Base-by-base conservation (phyloP, 352 stramenopile genomes). In the Phytophthora crassamura region DNA sequence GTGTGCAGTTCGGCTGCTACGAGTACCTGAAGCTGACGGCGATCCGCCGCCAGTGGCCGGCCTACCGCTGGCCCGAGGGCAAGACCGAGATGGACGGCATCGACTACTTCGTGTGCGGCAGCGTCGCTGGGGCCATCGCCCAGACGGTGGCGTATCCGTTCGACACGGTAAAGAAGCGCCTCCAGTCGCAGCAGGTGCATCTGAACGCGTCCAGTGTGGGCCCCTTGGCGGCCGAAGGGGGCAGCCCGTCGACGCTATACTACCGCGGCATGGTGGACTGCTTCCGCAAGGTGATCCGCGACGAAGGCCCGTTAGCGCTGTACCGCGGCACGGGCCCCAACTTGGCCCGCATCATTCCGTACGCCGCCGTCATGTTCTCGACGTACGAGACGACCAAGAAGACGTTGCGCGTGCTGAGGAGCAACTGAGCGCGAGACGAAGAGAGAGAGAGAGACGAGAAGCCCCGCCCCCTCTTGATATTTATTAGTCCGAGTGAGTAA, bases 91-190 rank as follows among this genome's bases (percentile, higher is more conserved):
- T 92, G 41, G 76, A 91, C 46, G 82, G 74, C 3, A 18, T 91
- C 15, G 85, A 94, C 76, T 91, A 86, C 72, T 88, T 95, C 34
- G 79, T 89, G 18, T 90, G 86, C 50, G 87, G 87, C 25, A 91
- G 81, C 43, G 62, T 93, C 16, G 77, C 87, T 0, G 85, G 85
- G 10, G 85, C 84, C 5, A 73, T 91, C 38, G 86, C 83, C 7
- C 87, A 95, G 72, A 91, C 85, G n/a, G 85, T 91, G 16, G 80
- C 85, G 33, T 95, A 95, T 61, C 85, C 87, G 43, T 95, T 95
- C 54, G 85, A 95, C 61, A 90, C 81, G 32, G 80, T 95, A 18
- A 93, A 93, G 68, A 93, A 92, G 66, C 81, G 86, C 6, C 79
- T 95, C 45, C 87, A 95, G 67, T 75, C 59, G 4, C 80, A 92